Base-by-base conservation (phyloP, 1,284 basidiomycete species). In the Moesziomyces parantarcticus region DNA sequence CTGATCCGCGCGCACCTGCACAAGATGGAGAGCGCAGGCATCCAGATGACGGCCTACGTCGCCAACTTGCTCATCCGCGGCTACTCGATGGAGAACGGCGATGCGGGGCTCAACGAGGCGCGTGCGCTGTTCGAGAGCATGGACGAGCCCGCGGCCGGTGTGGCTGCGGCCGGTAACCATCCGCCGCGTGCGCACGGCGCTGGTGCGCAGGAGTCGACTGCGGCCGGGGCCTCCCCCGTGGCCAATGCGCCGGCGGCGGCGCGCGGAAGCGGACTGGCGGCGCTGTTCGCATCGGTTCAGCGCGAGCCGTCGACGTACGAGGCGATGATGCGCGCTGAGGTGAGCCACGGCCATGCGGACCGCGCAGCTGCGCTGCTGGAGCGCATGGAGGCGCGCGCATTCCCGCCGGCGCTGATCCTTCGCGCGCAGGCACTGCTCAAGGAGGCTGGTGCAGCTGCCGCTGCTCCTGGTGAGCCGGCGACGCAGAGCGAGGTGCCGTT, bases 41-140 rank as follows among this genome's bases (percentile, higher is more conserved):
- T 95, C 9, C 91, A 92, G 76, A 91, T 94, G 88, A 99, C 96
- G 0, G 96, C 97, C 1, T 99, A 99, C 84, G 92, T 98, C 69
- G 92, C 92, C 45, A 99, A 99, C 85, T 87, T 92, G 66, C 86
- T 97, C 76, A 98, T 99, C 86, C 91, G 91, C 82, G 82, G 84
- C 14, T 73, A 60, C 51, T 76, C 83, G 50, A 93, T 92, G 2
- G 92, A 94, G 80, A 43, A 55, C n/a, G 90, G 94, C 0, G 88
- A 88, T 8, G 90, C 91, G 6, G 87, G 80, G 5, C 58, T 83
- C 25, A 49, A 73, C 41, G 78, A 79, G 48, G 82, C 82, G 14
- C 68, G 82, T 14, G 72, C 66, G 9, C 62, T 97, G 48, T 99
- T 99, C 83, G 93, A 95, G 84, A 85, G 87, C n/a, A 88, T 99